A percentile compares a stretch with the other conserved stretches of the same genome.
Conservation (phyloP, 2,329 filamentous ascomycete genomes). For the Phoma sp. region DNA sequence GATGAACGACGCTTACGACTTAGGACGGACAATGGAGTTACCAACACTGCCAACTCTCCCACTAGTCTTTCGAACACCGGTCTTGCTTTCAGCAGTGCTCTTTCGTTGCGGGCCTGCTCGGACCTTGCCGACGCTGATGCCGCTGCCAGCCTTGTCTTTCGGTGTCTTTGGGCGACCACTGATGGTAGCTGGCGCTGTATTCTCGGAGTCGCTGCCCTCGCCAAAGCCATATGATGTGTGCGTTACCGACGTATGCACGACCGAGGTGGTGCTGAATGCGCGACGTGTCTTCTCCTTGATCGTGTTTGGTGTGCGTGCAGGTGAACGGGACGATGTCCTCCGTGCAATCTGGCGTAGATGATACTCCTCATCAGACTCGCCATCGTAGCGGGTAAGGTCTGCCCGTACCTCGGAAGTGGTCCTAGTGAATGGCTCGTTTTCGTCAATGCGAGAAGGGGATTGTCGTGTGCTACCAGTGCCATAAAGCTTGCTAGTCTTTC, state of each 20-base stretch:
- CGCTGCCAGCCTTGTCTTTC: constrained; percentile 49
- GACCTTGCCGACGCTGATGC: constrained; percentile 54
- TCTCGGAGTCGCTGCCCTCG: constrained; percentile 57
- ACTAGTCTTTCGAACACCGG: constrained; percentile 58
- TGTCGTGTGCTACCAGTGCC: constrained; percentile 56
- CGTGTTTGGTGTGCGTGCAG: constrained; percentile 60
- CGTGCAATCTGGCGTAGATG: constrained; percentile 69
- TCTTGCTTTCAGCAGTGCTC: constrained; percentile 56
- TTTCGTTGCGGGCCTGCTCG: constrained; percentile 53
- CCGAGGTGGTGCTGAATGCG: constrained; percentile 74
- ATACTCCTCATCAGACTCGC: constrained; percentile 82
- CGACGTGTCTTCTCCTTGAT: constrained; percentile 70
- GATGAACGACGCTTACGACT: constrained; percentile 30
- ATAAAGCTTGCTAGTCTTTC: constrained; percentile 82
- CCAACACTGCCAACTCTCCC: constrained; percentile 57
- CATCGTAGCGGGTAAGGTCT: constrained; percentile 62
- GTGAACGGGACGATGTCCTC: constrained; percentile 70
- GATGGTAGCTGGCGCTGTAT: constrained; percentile 40
- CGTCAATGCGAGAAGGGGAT: constrained; percentile 50
- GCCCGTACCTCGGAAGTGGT: constrained; percentile 65
- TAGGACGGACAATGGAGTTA: constrained; percentile 36
- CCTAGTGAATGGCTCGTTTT: constrained; percentile 57
- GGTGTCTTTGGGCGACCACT: constrained; percentile 54
- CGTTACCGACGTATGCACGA: constrained; percentile 45
- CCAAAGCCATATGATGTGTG: constrained; percentile 42